Percentiles rank a stretch among this genome's conserved stretches.
phyloP scores from a whole-genome alignment of 1,284 basidiomycete genomes.

The Fomitopsis pinicola region DNA sequence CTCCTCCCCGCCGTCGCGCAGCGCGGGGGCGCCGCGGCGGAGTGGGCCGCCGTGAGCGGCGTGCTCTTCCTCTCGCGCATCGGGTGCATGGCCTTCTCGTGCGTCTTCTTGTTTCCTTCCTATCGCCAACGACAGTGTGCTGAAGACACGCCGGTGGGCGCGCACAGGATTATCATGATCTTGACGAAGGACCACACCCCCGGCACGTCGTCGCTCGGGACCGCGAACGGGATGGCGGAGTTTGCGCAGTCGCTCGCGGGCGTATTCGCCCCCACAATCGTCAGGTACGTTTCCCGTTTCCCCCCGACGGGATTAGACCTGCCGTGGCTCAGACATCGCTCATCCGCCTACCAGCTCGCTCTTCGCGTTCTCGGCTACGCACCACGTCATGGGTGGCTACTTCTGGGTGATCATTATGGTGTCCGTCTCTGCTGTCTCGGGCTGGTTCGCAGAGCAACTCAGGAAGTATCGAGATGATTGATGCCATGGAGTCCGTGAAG shows the following conservation, averaged over 20 bases:
- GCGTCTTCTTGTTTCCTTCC: constrained; percentile 10
- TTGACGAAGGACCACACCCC: constrained; percentile 53
- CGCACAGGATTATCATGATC: constrained; percentile 52
- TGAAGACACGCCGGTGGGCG: background rate
- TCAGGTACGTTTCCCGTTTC: constrained; percentile 14
- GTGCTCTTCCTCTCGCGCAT: constrained; percentile 31
- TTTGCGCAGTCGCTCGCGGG: constrained; percentile 54
- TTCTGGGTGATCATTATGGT: constrained; percentile 33
- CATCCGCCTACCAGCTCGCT: constrained; percentile 37
- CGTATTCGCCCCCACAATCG: constrained; percentile 51
- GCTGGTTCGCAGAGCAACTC: constrained; percentile 19
- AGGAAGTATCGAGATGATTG: constrained; percentile 17
- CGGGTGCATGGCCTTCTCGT: constrained; percentile 35
- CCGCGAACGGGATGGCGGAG: constrained; percentile 62
- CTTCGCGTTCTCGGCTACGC: constrained; percentile 35
- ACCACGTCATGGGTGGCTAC: constrained; percentile 31
- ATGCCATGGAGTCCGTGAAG: background rate
- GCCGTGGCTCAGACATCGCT: background rate
- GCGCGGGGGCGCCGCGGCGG: constrained; percentile 16
- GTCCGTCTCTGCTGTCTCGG: constrained; percentile 17
- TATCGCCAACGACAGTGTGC: background rate
- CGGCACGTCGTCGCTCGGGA: constrained; percentile 46
- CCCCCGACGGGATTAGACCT: too few relatives aligned
- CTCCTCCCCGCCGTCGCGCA: constrained; percentile 27
- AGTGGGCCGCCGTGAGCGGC: constrained; percentile 31